A percentile compares a stretch with the other conserved stretches of the same genome.
Conservation (phyloP, 2,329 filamentous ascomycete genomes). For the Hirsutella minnesotensis region DNA sequence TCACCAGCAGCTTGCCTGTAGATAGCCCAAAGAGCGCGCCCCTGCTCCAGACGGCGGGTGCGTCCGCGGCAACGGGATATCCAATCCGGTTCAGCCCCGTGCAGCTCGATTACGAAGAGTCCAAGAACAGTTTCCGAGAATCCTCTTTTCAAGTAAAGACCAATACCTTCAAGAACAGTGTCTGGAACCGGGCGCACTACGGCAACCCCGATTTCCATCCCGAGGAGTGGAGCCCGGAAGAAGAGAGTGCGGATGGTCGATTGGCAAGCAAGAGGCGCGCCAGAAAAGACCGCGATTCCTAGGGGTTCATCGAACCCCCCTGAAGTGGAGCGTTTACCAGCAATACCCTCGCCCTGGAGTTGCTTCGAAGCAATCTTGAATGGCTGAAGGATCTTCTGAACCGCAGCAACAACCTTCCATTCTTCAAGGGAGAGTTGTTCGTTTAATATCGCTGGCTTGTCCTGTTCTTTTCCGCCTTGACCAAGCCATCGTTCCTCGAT, state of each 20-base stretch:
- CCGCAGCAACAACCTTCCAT: too few species aligned
- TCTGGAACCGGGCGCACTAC: constrained; percentile 56
- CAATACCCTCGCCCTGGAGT: too few species aligned
- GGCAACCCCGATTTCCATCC: constrained; percentile 46
- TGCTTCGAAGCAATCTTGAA: too few species aligned
- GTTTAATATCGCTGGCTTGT: too few species aligned
- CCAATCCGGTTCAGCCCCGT: constrained; percentile 38
- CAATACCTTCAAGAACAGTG: constrained; percentile 52
- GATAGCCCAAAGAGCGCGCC: constrained; percentile 2
- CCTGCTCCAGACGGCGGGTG: constrained; percentile 1
- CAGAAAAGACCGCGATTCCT: constrained; percentile 9
- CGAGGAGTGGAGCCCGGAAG: constrained; percentile 30
- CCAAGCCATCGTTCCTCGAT: too few species aligned
- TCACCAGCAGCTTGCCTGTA: constrained; percentile 3
- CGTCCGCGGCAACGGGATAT: constrained; percentile 11
- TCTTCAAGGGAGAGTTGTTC: too few species aligned
- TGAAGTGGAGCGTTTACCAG: too few species aligned
- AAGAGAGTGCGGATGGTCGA: constrained; percentile 21
- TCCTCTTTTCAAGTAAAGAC: constrained; percentile 37
- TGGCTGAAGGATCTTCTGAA: too few species aligned
- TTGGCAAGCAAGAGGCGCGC: constrained; percentile 13
- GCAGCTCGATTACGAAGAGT: constrained; percentile 35
- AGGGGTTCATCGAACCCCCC: too few species aligned
- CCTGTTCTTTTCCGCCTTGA: too few species aligned
- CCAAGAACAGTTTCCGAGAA: constrained; percentile 29